Evolutionary conservation across 129 eudicot genomes (phyloP), one percentile per base, ranked within the genome.

Genomic region (Lactuca sativa): DNA sequence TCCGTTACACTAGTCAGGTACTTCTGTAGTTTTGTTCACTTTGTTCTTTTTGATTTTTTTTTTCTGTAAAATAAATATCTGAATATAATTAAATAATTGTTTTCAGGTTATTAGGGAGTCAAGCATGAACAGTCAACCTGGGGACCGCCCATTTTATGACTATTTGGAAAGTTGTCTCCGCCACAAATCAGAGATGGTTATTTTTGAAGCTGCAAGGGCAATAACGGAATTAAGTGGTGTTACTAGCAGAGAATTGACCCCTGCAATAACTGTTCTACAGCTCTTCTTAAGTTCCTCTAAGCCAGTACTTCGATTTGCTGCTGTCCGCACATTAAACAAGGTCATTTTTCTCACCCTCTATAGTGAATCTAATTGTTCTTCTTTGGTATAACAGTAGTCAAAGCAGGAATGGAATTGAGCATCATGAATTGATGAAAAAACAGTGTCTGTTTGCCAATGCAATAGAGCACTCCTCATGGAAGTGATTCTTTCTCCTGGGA

Each of bases 141-240:
- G 95, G 73, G 98, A 92, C 69, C 95, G 96, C 6, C 98, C 96
- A 36, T 92, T 92, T 69, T 92, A 89, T 75, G 98, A 89, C 84
- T 92, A 86, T 76, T 78, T 92, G 74, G 98, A 92, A 82, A 77
- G 95, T 64, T 92, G 98, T 60, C 95, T 92, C 11, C 96, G 98
- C 34, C 98, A 92, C 83, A 92, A 92, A 89, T 78, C 98, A 58
- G 98, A 92, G 78, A 92, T 92, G 98, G 98, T 92, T 67, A 89
- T 89, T 70, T 86, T 92, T 40, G 98, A 92, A 76, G 98, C 96
- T 65, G 92, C 98, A 44, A 83, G 95, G 78, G 98, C 96, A 67
- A 89, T 92, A 81, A 92, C 98, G 32, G 98, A 92, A 82, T 72
- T 92, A 64, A 89, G 57, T 68, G 90, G 86, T 65, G 98, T 92